Base-by-base conservation (phyloP, 805 yeast genomes). In the Ogataea siamensis region DNA sequence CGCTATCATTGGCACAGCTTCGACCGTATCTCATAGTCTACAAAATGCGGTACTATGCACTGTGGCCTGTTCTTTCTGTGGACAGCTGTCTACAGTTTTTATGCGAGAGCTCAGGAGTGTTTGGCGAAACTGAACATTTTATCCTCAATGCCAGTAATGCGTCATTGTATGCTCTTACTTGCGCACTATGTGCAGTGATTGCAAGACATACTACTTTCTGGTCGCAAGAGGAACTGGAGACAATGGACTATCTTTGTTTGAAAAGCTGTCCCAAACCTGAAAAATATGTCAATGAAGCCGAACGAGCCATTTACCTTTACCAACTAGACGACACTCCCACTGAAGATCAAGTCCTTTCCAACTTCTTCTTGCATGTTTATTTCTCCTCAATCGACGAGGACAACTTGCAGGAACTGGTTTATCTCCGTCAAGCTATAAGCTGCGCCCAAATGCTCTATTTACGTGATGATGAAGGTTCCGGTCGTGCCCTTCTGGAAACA, bases 351-450 rank as follows among this genome's bases (percentile, higher is more conserved):
- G 29, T 27, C 3, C 19, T 27, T 7, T 12, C 18, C 16, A 27
- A 14, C 16, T 27, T 27, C 9, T 27, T 27, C n/a, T 12, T 27
- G 29, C 29, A 27, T 12, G 16, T 27, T 12, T 27, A 27, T 9
- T 27, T 14, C 16, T 27, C 29, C 14, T 27, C 29, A 4, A n/a
- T 14, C 16, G 18, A 14, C 9, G 29, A 27, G 18, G 29, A 27
- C 18, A 27, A 27, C 18, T 11, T 27, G 29, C 29, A 27, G n/a
- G 29, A 27, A 14, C 15, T 27, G 18, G n/a, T 27, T n/a, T 27
- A 27, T 27, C 29, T 27, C 29, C 19, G 29, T 14, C 29, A 27
- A 18, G 29, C 29, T 14, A 27, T 27, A 16, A 27, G 29, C 29
- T 27, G 29, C 19, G 29, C 29, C 3, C 29, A 27, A 15, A 27